Evolutionary conservation across 495 filamentous ascomycete genomes (phyloP), one percentile per base, ranked within the genome.

Genomic region (Lophiotrema nucula): DNA sequence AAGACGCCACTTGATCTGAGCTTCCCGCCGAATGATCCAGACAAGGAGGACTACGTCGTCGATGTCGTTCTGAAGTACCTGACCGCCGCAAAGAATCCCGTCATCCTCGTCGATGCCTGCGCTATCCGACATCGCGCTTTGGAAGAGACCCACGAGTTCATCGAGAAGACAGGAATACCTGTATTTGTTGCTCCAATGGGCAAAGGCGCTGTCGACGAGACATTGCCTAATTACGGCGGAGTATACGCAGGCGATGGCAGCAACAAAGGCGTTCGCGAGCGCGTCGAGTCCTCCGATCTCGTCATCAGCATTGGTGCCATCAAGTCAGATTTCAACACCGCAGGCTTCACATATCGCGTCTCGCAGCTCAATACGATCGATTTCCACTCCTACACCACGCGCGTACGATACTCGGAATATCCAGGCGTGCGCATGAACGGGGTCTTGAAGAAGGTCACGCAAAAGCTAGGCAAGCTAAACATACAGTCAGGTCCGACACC

Each of bases 111-210:
- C 2, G 92, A 97, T 70, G 90, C 89, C n/a, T 96, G 91, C 68
- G 87, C 91, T 4, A 85, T 92, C 67, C 85, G 91, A 19, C 89
- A 96, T 67, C 77, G 71, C 50, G 64, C 85, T 12, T 72, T 93
- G 4, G 75, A 83, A 0, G 92, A 96, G 68, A 83, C 89, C 11
- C 84, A 86, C 48, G 82, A 85, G 26, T 74, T 97, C n/a, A 74
- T 96, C 31, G 78, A 86, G 41, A 88, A 83, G 66, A 88, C 89
- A 0, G 76, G 82, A 8, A 72, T 96, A 10, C 92, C 90, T 6
- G 87, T 86, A 0, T 96, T 93, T 70, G 89, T 93, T 18, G 83
- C 90, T 0, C 92, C 92, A 1, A 95, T 95, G 90, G 90, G 92
- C 56, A 96, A 96, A 72, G 84, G 92, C 38, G 89, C 87, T 6